Percentiles rank a stretch among this genome's conserved stretches.
phyloP scores from a whole-genome alignment of 176 grass and related monocot genomes.

The Carex kokanica region DNA sequence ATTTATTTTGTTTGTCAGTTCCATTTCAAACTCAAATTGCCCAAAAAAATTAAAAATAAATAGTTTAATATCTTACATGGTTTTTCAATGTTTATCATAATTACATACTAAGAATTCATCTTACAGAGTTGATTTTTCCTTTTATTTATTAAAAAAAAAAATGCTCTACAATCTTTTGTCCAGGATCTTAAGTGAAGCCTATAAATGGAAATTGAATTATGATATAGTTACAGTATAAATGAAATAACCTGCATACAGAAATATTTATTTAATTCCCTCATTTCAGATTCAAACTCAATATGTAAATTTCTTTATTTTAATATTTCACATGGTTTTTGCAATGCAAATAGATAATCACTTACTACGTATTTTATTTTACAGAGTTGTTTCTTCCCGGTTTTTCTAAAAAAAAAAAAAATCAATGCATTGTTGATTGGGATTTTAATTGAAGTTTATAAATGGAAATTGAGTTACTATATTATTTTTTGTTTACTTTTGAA shows the following conservation, averaged over 20 bases:
- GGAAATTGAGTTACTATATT: not conserved
- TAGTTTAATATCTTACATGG: not conserved
- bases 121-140: not conserved
- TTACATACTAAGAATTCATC: not conserved
- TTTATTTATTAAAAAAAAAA: not conserved
- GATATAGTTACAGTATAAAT: not conserved
- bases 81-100: not conserved
- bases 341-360: not conserved
- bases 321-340: not conserved
- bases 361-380: not conserved
- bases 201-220: not conserved
- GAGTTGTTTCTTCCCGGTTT: not conserved
- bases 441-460: not conserved
- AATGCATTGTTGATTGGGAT: not conserved
- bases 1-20: not conserved
- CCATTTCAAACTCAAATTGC: not conserved
- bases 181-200: not conserved
- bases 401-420: not conserved
- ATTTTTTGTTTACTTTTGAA: not conserved
- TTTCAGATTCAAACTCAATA: slow-evolving; percentile 5
- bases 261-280: not conserved
- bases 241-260: slow-evolving; percentile 51
- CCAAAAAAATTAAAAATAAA: no score
- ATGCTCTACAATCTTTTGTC: not conserved
- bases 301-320: not conserved